Percentiles rank a stretch among this genome's conserved stretches.
Conservation (phyloP, 805 yeast genomes). For the Pichia occidentalis region DNA sequence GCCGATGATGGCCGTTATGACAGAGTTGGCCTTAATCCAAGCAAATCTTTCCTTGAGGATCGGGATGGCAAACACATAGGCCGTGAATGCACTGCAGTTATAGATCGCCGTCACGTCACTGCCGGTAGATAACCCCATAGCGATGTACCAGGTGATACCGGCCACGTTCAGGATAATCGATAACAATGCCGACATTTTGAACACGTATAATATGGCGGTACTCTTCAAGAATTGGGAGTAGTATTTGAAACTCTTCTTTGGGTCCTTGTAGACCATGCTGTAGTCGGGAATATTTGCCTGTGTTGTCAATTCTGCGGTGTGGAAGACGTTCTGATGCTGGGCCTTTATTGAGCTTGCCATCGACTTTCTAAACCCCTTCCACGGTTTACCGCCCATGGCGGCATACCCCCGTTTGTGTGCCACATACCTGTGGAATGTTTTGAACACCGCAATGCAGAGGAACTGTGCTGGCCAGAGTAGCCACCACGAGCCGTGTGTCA, state of each 20-base stretch:
- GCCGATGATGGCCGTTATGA: conserved; percentile 63
- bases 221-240: conserved; percentile 33
- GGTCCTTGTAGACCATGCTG: conserved; percentile 25
- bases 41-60: conserved; percentile 60
- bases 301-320: conserved; percentile 32
- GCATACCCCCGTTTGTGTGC: conserved; percentile 17
- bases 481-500: conserved; percentile 80
- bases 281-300: conserved; percentile 26
- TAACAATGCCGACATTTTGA: conserved; percentile 37
- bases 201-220: conserved; percentile 44
- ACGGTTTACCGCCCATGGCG: conserved; percentile 20
- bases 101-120: conserved; percentile 86
- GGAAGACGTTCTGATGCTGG: conserved; percentile 37
- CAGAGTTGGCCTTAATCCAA: conserved; percentile 58
- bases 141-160: conserved; percentile 80
- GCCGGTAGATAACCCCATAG: conserved; percentile 75
- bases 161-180: conserved; percentile 62
- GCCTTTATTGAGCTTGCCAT: conserved; percentile 34
- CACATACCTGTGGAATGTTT: conserved; percentile 32
- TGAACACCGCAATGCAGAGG: conserved; percentile 38
- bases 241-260: conserved; percentile 22
- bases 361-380: conserved; percentile 29
- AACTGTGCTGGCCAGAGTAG: conserved; percentile 67
- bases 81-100: conserved; percentile 85
- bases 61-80: conserved; percentile 77